Percentiles rank a stretch among this genome's conserved stretches.
These are phyloP conservation scores for Serendipita sp. DNA, from an alignment of 768 basidiomycete species.

Conservation along the genomic window DNA sequence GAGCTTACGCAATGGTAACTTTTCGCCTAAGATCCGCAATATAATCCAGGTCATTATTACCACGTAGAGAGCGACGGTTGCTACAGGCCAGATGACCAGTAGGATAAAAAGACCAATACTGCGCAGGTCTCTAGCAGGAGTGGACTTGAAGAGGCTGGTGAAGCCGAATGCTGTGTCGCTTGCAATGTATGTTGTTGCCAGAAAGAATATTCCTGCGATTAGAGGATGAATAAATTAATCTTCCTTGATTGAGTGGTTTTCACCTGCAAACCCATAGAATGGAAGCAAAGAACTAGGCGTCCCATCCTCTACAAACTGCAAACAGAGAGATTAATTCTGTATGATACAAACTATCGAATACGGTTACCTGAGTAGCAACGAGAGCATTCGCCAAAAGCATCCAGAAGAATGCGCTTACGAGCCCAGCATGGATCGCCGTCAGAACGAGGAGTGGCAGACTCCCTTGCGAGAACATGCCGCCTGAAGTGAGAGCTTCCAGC, in stretches of 20 bases:
- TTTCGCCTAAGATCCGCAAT: slow-evolving; percentile 57
- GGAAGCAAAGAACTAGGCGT: slow-evolving; percentile 57
- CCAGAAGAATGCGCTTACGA: slow-evolving; percentile 71
- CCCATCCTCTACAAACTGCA: slow-evolving; percentile 60
- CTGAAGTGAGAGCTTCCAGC: slow-evolving; percentile 15
- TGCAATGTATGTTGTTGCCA: background rate
- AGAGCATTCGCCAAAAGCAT: slow-evolving; percentile 53
- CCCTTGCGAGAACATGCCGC: slow-evolving; percentile 38
- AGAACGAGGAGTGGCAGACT: slow-evolving; percentile 52
- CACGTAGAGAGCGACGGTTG: slow-evolving; percentile 50
- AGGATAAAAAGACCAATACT: slow-evolving; percentile 70
- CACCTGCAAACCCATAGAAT: slow-evolving; percentile 23
- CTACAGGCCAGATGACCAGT: slow-evolving; percentile 63
- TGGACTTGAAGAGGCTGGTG: slow-evolving; percentile 20
- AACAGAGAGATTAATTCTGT: background rate
- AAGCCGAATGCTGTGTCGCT: background rate
- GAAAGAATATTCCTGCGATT: background rate
- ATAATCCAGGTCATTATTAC: slow-evolving; percentile 69
- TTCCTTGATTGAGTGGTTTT: background rate
- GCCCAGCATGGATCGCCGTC: slow-evolving; percentile 63
- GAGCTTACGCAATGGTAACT: slow-evolving; percentile 47
- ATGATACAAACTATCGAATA: background rate
- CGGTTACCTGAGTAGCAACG: slow-evolving; percentile 53
- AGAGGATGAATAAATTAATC: background rate
- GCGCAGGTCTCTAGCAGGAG: slow-evolving; percentile 38